These are phyloP conservation scores for Jackrogersella multiformis DNA, from an alignment of 495 filamentous ascomycete genomes.

Conservation along the genomic window DNA sequence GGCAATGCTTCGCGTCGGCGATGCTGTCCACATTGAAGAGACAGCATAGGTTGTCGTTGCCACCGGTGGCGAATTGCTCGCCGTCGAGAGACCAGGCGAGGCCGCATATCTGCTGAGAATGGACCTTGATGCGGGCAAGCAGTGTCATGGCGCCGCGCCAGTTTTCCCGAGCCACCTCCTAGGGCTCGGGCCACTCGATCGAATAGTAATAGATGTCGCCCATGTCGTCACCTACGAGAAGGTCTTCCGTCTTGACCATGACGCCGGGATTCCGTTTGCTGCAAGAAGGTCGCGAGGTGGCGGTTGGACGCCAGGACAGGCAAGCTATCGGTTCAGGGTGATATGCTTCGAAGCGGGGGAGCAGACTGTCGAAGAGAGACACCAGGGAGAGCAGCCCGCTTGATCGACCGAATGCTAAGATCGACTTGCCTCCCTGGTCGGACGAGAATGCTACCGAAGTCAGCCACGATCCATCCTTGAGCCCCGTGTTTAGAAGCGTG, in stretches of 20 bases:
- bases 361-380: slow-evolving; percentile 57
- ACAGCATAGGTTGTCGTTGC: slow-evolving; percentile 90
- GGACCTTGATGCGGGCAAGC: slow-evolving; percentile 77
- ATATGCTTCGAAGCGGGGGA: slow-evolving; percentile 75
- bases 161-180: slow-evolving; percentile 62
- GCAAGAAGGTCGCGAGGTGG: slow-evolving; percentile 53
- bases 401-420: slow-evolving; percentile 85
- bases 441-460: slow-evolving; percentile 93
- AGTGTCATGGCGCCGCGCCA: slow-evolving; percentile 84
- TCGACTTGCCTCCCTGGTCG: slow-evolving; percentile 73
- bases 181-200: slow-evolving; percentile 80
- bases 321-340: slow-evolving; percentile 79
- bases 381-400: slow-evolving; percentile 66
- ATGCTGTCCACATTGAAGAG: slow-evolving; percentile 78
- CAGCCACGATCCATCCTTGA: slow-evolving; percentile 59
- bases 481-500: slow-evolving; percentile 54
- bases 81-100: slow-evolving; percentile 86
- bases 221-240: slow-evolving; percentile 88
- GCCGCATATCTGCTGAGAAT: slow-evolving; percentile 92
- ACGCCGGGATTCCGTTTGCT: slow-evolving; percentile 46
- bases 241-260: slow-evolving; percentile 72
- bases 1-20: slow-evolving; percentile 45
- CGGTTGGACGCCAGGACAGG: slow-evolving; percentile 70
- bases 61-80: slow-evolving; percentile 81
- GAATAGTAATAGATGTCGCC: slow-evolving; percentile 89